Evolutionary conservation across 1,139 yeast species (phyloP).

Genomic region (Protomyces pachydermus): DNA sequence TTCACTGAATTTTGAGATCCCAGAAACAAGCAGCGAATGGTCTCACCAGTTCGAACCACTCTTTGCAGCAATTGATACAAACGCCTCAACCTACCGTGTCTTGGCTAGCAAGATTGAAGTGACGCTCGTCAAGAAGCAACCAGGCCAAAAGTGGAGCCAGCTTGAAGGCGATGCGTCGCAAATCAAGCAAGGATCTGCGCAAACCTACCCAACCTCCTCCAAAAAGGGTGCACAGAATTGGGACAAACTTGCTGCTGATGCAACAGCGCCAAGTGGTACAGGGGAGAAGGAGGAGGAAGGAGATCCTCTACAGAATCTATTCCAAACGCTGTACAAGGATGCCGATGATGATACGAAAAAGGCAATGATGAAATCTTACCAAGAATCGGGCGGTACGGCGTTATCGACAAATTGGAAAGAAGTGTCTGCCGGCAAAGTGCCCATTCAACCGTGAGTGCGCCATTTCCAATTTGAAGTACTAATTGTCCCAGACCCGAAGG

Average conservation of each 20-base stretch:
- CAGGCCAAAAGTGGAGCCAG: conserved; percentile 46
- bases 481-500: neutral
- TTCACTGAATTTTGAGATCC: conserved; percentile 30
- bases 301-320: conserved; percentile 51
- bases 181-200: conserved; percentile 30
- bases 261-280: conserved; percentile 39
- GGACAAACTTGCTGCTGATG: conserved; percentile 53
- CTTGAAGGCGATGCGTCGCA: conserved; percentile 33
- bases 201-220: conserved; percentile 60
- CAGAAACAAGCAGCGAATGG: conserved; percentile 47
- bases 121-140: conserved; percentile 43
- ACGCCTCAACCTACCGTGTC: conserved; percentile 48
- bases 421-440: conserved; percentile 62
- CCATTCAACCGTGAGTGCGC: conserved; percentile 50
- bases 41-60: conserved; percentile 51
- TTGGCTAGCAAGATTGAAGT: conserved; percentile 75
- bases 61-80: conserved; percentile 49
- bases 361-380: conserved; percentile 95
- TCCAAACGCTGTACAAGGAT: conserved; percentile 64
- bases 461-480: neutral
- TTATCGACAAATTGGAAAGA: conserved; percentile 94
- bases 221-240: conserved; percentile 57
- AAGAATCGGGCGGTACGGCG: conserved; percentile 92
- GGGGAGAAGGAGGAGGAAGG: conserved; percentile 46
- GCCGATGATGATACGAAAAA: conserved; percentile 84